Percentiles rank a stretch among this genome's conserved stretches.
phyloP scores from a whole-genome alignment of 2,329 filamentous ascomycete genomes.

The Fusarium lateritium region DNA sequence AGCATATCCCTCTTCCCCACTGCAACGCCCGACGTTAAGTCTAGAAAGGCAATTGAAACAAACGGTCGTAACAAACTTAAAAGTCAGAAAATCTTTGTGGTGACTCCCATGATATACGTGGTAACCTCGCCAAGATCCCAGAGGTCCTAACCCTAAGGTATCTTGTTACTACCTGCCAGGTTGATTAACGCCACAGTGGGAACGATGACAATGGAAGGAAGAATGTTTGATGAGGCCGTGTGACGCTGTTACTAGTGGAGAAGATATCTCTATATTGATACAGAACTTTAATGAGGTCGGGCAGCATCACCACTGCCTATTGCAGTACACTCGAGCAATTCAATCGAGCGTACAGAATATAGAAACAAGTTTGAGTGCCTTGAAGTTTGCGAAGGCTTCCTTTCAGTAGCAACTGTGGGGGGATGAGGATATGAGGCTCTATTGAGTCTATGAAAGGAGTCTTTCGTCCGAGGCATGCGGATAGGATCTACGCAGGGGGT shows the following conservation, averaged over 20 bases:
- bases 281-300: background rate
- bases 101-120: conserved; percentile 1
- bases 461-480: background rate
- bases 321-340: too few relatives aligned
- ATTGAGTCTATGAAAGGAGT: background rate
- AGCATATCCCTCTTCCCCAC: too few relatives aligned
- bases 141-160: too few relatives aligned
- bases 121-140: conserved; percentile 8
- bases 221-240: conserved; percentile 5
- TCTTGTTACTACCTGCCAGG: background rate
- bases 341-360: background rate
- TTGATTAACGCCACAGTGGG: conserved; percentile 11
- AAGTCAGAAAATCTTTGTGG: conserved; percentile 12
- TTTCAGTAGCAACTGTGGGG: background rate
- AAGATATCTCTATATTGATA: background rate
- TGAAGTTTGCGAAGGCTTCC: background rate
- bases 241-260: background rate
- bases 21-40: background rate
- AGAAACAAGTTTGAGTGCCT: background rate
- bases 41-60: background rate
- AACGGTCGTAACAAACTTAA: background rate
- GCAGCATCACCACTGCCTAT: background rate
- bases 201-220: background rate
- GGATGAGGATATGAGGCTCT: background rate
- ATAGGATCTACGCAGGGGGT: conserved; percentile 14